Evolutionary conservation across 2,329 filamentous ascomycete genomes (phyloP), one percentile per base, ranked within the genome.

Genomic region (Clonostachys chloroleuca): DNA sequence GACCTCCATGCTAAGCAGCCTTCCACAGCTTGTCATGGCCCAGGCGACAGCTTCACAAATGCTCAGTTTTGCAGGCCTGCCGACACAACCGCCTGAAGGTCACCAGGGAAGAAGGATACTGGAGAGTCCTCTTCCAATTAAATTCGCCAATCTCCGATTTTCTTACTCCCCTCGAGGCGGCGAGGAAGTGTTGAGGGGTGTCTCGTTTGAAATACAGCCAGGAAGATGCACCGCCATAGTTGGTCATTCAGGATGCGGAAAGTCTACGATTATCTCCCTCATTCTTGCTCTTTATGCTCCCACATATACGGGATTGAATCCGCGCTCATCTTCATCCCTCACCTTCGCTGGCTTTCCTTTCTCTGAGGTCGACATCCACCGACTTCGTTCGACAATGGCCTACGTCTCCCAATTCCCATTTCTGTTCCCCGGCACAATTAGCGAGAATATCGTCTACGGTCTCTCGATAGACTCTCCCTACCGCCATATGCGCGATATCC

Each of bases 191-290:
- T 70, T 96, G 3, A 72, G 73, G 10, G 70, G 80, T 18, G 62
- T 95, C n/a, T 82, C 74, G n/a, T 69, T 96, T 8, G 69, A 66
- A 1, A 79, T 96, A 45, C 60, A 72, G 2, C 64, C 77, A 0
- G 83, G 84, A 18, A 81, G 78, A 5, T 87, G 81, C 54, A 84
- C 84, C 0, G 90, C 89, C 3, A 81, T 97, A 17, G 90, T 95
- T 3, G 92, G 92, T 1, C 70, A 80, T 1, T 96, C 91, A 0
- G 92, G 94, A 0, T 89, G 86, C n/a, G 92, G 94, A 1, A 97
- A 99, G 67, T 92, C 87, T 13, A 96, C 92, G 0, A 75, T 96
- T 35, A 77, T 86, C 1, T 80, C 86, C 0, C 69, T 97, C 0
- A 72, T 97, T 0, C 68, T 95, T 5, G 81, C 86, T 1, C 73